Evolutionary conservation across 352 stramenopile species (phyloP), one percentile per base, ranked within the genome.

Genomic region (Phytophthora sp.): DNA sequence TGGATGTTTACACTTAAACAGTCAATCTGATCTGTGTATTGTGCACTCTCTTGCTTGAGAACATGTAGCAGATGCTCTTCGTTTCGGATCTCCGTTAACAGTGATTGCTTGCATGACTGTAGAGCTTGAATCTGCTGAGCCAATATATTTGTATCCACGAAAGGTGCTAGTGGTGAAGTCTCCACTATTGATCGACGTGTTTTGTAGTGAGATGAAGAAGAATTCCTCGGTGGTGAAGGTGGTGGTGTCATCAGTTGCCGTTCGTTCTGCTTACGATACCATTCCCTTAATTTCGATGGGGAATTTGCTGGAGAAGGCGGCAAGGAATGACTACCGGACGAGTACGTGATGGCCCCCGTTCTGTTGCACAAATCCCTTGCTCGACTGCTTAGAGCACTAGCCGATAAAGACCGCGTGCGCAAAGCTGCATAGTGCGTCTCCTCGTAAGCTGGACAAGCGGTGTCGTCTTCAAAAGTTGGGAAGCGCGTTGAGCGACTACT

Each of bases 21-120:
- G 18, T 89, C 80, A n/a, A 89, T 86, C 21, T 88, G 75, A 12
- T 77, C 69, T 1, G 68, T 44, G 35, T 88, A 89, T 7, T 70
- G 49, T 9, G 23, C 57, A 45, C 70, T 69, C 44, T 90, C 77
- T 35, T 76, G 68, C 42, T 89, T 91, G 2, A 90, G 66, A 1
- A 66, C 69, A 38, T 91, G 83, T 5, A 91, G 63, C 11, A 90
- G 52, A 30, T 89, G 73, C 42, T 91, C 83, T 29, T 91, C 81
- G 20, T 79, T 82, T 5, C 77, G 77, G 30, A 91, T 88, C 53
- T 91, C 83, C 3, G 31, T 68, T 27, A 90, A 39, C 3, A 89
- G 69, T 1, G 78, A 86, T 72, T 90, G 81, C 18, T 90, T 89
- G 21, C 79, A 88, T 2, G 79, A 88, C 41, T 90, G 80, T 3